These are phyloP conservation scores for Henckelia pumila DNA, from an alignment of 257 asterid genomes.

Conservation along the genomic window DNA sequence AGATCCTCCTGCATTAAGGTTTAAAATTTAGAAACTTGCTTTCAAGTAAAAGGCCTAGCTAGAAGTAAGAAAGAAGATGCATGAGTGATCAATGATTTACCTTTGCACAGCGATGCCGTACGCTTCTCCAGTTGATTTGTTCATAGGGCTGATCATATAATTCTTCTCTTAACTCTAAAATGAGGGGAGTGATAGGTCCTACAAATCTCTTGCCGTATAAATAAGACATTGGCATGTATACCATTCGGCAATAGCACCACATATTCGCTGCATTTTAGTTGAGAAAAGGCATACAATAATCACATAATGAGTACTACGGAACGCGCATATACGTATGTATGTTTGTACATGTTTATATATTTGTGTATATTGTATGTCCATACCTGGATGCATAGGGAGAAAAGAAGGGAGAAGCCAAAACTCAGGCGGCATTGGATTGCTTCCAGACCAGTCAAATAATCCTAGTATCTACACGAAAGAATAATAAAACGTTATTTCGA, in stretches of 20 bases:
- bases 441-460: conserved; percentile 66
- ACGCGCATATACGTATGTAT: neutral
- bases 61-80: neutral
- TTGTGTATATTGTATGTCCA: too few relatives aligned
- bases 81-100: conserved; percentile 19
- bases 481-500: neutral
- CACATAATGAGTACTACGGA: neutral
- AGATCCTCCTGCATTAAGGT: conserved; percentile 58
- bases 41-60: neutral
- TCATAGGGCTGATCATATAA: conserved; percentile 56
- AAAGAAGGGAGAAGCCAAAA: conserved; percentile 76
- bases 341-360: too few relatives aligned
- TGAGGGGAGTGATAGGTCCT: conserved; percentile 67
- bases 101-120: conserved; percentile 62
- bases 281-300: neutral
- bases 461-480: conserved; percentile 49
- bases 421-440: conserved; percentile 82
- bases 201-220: conserved; percentile 71
- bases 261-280: conserved; percentile 51
- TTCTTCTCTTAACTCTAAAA: conserved; percentile 58
- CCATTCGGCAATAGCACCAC: conserved; percentile 82
- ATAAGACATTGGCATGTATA: conserved; percentile 83
- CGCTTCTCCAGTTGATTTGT: conserved; percentile 55
- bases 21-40: neutral
- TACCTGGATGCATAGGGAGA: conserved; percentile 79